Evolutionary conservation across 495 filamentous ascomycete species (phyloP), one percentile per base, ranked within the genome.

Genomic region (Diplogelasinospora grovesii): DNA sequence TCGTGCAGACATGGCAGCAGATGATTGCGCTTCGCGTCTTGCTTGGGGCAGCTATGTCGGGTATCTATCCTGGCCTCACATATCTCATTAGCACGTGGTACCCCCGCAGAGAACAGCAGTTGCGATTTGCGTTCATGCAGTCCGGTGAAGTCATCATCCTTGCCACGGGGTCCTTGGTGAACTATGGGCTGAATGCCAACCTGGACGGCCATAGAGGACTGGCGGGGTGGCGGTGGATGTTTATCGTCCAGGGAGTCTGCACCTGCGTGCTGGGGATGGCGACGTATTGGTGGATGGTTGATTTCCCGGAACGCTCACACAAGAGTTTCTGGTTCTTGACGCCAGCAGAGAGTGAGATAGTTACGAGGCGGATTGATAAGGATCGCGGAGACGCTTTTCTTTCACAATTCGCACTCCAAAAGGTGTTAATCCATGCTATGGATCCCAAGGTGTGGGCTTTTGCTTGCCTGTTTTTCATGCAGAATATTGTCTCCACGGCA

Each of bases 181-280:
- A 86, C 55, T 88, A 71, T 43, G 82, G 77, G 4, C 68, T 88
- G 15, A 82, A 85, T 39, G n/a, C n/a, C n/a, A 70, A 76, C 29
- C 61, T 84, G 6, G 48, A 83, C 49, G 82, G 82, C 1, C 57
- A 50, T 4, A 67, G 61, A 3, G 78, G 77, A 1, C 48, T 88
- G 9, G 74, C 71, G 5, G 82, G 84, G 8, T 89, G 84, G 83
- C 70, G 81, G 11, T 87, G 81, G 75, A 86, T 86, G 78, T 87
- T 78, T 41, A 53, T 88, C 5, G 77, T 88, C 2, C 83, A 89
- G 56, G 66, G 66, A 3, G 22, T 71, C 1, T 77, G 84, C 39
- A 64, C 82, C n/a, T 77, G 69, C 46, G 60, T 83, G 1, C 60
- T 89, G 28, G 82, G 83, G 5, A 48, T 84, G n/a, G 37, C 70